Base-by-base conservation (phyloP, 192 early-diverging fungal species). In the Coemansia sp. region DNA sequence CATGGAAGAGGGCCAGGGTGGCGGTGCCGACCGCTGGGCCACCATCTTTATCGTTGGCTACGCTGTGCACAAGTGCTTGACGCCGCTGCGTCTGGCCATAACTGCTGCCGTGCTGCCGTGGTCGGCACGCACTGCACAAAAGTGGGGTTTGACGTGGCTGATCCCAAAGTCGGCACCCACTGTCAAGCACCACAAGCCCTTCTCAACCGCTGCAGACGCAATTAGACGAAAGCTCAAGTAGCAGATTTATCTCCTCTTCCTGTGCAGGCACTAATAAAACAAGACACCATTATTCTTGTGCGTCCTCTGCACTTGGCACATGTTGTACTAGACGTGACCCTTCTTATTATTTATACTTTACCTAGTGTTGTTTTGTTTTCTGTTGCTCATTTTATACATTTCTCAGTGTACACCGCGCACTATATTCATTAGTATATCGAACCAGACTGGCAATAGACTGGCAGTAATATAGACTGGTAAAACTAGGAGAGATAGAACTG, bases 11-110 rank as follows among this genome's bases (percentile, higher is more conserved):
- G 80, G 80, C 20, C 57, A 71, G 58, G 35, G 39, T 28, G 75
- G 80, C 45, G 80, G 80, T 4, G 68, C 71, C 0, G 80, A 77
- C 68, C 77, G 66, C 63, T 82, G 80, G 80, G 74, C 70, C 29
- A 82, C 80, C 16, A 82, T 82, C n/a, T 20, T 82, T 56, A 59
- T 82, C 23, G 80, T 82, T 12, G 80, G 71, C 37, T 82, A 82
- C 30, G 80, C 80, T 2, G 68, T 82, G 34, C 80, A 82, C 68
- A 82, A 82, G 60, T 76, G 74, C 45, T 63, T 82, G 62, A 82
- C 75, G 31, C 80, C 80, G 61, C 62, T 82, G 65, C 71, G 80
- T 2, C 46, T 77, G 26, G 80, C 53, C 8, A 28, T 82, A 7
- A 77, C 75, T 16, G 80, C 80, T 12, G 80, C 80, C 25, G 53